phyloP scores from a whole-genome alignment of 2,329 filamentous ascomycete genomes.

The Ramularia endophylla region DNA sequence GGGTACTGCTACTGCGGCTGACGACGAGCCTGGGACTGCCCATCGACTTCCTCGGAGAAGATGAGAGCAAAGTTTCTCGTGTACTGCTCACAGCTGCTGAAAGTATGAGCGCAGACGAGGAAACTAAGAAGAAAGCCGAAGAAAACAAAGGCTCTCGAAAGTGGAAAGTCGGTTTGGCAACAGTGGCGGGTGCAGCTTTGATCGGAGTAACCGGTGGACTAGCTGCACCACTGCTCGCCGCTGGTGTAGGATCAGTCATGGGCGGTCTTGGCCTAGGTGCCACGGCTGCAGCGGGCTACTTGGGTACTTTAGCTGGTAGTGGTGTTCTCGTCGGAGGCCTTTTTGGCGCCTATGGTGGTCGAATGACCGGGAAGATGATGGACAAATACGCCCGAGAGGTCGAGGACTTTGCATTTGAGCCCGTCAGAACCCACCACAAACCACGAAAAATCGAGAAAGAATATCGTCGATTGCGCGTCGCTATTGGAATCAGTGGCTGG shows the following conservation, averaged over 20 bases:
- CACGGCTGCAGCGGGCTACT: conserved; percentile 67
- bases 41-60: conserved; percentile 27
- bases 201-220: conserved; percentile 79
- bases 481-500: conserved; percentile 79
- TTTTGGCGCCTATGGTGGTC: conserved; percentile 85
- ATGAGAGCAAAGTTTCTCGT: conserved; percentile 64
- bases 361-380: conserved; percentile 80
- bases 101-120: conserved; percentile 69
- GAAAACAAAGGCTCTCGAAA: conserved; percentile 59
- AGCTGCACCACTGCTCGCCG: conserved; percentile 68
- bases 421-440: conserved; percentile 56
- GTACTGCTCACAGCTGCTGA: conserved; percentile 71
- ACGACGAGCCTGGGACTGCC: conserved; percentile 31
- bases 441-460: conserved; percentile 48
- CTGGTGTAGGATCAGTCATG: conserved; percentile 73
- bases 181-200: conserved; percentile 78
- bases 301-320: conserved; percentile 75
- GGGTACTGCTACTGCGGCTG: conserved; percentile 31
- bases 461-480: conserved; percentile 59
- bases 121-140: conserved; percentile 65
- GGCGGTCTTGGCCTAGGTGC: conserved; percentile 69
- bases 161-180: conserved; percentile 81
- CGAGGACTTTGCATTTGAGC: conserved; percentile 81
- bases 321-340: conserved; percentile 73
- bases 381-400: conserved; percentile 82